These are phyloP conservation scores for Cinnamomum micranthum DNA, from an alignment of 164 flowering plant species.

Conservation along the genomic window DNA sequence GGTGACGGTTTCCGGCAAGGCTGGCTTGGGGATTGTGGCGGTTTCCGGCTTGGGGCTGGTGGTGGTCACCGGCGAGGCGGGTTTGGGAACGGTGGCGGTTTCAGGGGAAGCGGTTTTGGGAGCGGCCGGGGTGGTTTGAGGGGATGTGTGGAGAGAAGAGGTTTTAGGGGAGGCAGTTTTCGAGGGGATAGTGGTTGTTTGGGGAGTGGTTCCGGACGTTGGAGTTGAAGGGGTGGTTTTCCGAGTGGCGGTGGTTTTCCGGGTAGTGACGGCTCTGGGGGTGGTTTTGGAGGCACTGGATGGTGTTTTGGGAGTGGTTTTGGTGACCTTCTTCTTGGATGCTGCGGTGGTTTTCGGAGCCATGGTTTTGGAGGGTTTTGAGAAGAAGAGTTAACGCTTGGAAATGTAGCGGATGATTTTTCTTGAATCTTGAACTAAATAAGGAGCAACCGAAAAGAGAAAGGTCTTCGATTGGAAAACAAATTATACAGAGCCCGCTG, in stretches of 20 bases:
- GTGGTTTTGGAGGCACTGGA: background rate
- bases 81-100: background rate
- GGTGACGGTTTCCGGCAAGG: background rate
- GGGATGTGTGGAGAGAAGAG: background rate
- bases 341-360: background rate
- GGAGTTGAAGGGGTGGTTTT: background rate
- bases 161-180: background rate
- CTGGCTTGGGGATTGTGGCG: background rate
- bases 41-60: background rate
- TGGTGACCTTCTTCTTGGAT: background rate
- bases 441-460: too few relatives aligned
- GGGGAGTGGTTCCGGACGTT: too few relatives aligned
- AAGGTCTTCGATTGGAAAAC: too few relatives aligned
- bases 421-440: too few relatives aligned
- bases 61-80: background rate
- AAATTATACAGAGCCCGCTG: too few relatives aligned
- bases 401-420: background rate
- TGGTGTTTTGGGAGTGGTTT: slow-evolving; percentile 5
- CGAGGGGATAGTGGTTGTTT: too few relatives aligned
- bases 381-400: background rate
- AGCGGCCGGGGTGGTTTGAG: background rate
- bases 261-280: background rate
- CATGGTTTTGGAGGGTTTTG: background rate
- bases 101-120: slow-evolving; percentile 3
- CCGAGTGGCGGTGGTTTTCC: background rate